phyloP scores from a whole-genome alignment of 495 filamentous ascomycete species.

The Penicillium cataractarum region DNA sequence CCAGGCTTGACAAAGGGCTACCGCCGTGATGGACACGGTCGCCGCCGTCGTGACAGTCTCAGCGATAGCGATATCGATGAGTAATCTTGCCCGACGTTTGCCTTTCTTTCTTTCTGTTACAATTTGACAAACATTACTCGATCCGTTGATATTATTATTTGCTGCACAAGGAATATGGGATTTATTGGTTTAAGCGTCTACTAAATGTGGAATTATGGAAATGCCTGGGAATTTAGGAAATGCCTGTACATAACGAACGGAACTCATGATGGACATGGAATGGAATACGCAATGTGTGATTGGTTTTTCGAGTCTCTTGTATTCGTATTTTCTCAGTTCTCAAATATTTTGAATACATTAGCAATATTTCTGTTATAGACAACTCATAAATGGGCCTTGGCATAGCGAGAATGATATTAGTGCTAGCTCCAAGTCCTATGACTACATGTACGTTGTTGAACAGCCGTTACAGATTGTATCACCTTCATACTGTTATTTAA shows the following conservation, averaged over 20 bases:
- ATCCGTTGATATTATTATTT: background rate
- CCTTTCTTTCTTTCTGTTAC: background rate
- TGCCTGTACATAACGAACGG: constrained; percentile 13
- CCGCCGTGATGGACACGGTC: constrained; percentile 34
- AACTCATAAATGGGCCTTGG: too few relatives aligned
- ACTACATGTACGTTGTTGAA: too few relatives aligned
- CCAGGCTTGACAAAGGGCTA: constrained; percentile 66
- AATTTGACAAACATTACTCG: background rate
- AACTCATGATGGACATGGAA: constrained; percentile 4
- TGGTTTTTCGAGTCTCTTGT: background rate
- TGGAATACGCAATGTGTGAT: background rate
- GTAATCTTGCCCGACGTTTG: constrained; percentile 10
- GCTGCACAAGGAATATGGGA: background rate
- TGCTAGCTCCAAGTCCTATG: too few relatives aligned
- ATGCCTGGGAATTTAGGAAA: constrained; percentile 11
- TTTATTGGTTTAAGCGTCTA: constrained; percentile 9
- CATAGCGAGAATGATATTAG: too few relatives aligned
- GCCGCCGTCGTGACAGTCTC: constrained; percentile 50
- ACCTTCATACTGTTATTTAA: too few relatives aligned
- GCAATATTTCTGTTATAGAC: too few relatives aligned
- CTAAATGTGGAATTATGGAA: constrained; percentile 2
- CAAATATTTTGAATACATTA: background rate
- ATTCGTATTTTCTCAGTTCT: background rate
- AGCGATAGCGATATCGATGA: constrained; percentile 56
- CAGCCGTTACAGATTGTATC: too few relatives aligned